These are phyloP conservation scores for Lippia alba DNA, from an alignment of 305 asterid species.

Conservation along the genomic window DNA sequence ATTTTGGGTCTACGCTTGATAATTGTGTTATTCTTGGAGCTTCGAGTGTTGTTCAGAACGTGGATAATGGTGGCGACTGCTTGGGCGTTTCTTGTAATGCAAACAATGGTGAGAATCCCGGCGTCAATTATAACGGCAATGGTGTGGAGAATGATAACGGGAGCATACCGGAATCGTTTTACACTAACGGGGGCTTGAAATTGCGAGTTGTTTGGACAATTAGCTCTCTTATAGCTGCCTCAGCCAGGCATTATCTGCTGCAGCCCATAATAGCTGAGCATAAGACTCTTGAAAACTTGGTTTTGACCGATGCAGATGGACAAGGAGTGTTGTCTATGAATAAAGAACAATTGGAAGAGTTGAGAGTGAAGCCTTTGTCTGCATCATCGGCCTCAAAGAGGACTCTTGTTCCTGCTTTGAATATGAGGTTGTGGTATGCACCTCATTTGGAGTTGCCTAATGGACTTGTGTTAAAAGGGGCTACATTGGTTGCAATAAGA, in stretches of 20 bases:
- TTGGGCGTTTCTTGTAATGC: slow-evolving; percentile 4
- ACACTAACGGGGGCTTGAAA: slow-evolving; percentile 72
- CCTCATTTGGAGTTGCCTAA: slow-evolving; percentile 51
- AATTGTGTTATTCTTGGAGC: slow-evolving; percentile 77
- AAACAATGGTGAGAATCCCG: slow-evolving; percentile 4
- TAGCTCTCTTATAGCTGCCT: slow-evolving; percentile 74
- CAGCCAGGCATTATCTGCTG: slow-evolving; percentile 73
- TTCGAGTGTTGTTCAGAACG: slow-evolving; percentile 48
- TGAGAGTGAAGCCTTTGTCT: slow-evolving; percentile 73
- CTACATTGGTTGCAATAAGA: slow-evolving; percentile 60
- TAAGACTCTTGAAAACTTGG: slow-evolving; percentile 62
- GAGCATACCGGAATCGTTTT: slow-evolving; percentile 74
- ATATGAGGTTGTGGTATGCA: slow-evolving; percentile 58
- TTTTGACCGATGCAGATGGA: slow-evolving; percentile 70
- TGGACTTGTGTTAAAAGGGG: slow-evolving; percentile 59
- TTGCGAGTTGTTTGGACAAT: slow-evolving; percentile 82
- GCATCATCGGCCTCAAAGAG: slow-evolving; percentile 79
- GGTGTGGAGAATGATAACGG: slow-evolving; percentile 51
- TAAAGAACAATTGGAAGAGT: slow-evolving; percentile 73
- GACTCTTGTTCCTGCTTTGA: slow-evolving; percentile 59
- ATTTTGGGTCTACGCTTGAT: slow-evolving; percentile 73
- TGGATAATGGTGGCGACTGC: slow-evolving; percentile 7
- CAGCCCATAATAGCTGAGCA: slow-evolving; percentile 76
- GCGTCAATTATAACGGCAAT: background rate
- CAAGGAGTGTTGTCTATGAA: slow-evolving; percentile 76